Percentiles rank a stretch among this genome's conserved stretches.
These are phyloP conservation scores for Hortaea werneckii DNA, from an alignment of 2,329 filamentous ascomycete genomes.

Conservation along the genomic window DNA sequence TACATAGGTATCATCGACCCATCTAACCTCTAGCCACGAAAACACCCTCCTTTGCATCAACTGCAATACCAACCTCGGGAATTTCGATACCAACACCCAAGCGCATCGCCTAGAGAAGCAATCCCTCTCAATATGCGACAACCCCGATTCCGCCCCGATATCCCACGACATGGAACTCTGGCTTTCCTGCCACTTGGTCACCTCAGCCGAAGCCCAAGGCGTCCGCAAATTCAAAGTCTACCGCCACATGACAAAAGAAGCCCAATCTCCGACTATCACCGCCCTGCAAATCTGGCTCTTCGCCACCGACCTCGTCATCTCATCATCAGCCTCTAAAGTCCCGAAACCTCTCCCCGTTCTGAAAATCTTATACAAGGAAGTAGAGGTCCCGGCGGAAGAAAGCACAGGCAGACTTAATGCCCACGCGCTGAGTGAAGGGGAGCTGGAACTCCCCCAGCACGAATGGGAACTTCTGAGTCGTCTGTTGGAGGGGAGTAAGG, in stretches of 20 bases:
- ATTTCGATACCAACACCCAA: conserved; percentile 32
- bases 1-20: neutral
- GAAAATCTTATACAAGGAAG: conserved; percentile 43
- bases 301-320: conserved; percentile 49
- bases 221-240: conserved; percentile 46
- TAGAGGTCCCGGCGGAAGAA: neutral
- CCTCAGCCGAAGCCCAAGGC: conserved; percentile 45
- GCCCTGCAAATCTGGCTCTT: conserved; percentile 45
- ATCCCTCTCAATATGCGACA: neutral
- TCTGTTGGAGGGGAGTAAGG: conserved; percentile 30
- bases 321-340: conserved; percentile 30
- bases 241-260: neutral
- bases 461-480: conserved; percentile 32
- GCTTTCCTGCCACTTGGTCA: conserved; percentile 47
- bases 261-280: neutral
- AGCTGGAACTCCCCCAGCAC: conserved; percentile 15
- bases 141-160: neutral
- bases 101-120: conserved; percentile 31
- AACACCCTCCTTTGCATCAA: conserved; percentile 24
- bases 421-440: conserved; percentile 15
- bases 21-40: neutral
- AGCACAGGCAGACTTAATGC: conserved; percentile 8
- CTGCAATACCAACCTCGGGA: conserved; percentile 28
- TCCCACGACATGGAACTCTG: conserved; percentile 25
- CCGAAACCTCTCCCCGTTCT: conserved; percentile 39